Percentiles rank a stretch among this genome's conserved stretches.
Conservation (phyloP, 2,329 filamentous ascomycete species). For the Talaromyces amestolkiae region DNA sequence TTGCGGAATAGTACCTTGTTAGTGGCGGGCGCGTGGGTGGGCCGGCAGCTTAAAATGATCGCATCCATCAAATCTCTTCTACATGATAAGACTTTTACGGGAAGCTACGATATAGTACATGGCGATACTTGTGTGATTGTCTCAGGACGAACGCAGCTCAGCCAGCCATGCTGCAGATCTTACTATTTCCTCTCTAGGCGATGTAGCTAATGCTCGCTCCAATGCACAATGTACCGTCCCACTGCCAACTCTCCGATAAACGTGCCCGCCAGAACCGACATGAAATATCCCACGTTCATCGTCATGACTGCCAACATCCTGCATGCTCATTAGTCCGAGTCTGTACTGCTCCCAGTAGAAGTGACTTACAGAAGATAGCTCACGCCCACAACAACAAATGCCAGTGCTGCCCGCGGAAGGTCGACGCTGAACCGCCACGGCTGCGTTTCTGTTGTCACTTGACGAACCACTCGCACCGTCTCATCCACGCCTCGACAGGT, state of each 20-base stretch:
- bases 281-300: slow-evolving; percentile 79
- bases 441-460: slow-evolving; percentile 50
- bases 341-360: neutral
- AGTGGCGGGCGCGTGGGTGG: neutral
- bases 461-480: slow-evolving; percentile 69
- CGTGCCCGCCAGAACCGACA: slow-evolving; percentile 72
- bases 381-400: slow-evolving; percentile 70
- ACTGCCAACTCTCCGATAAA: slow-evolving; percentile 84
- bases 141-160: neutral
- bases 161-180: neutral
- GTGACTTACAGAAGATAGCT: slow-evolving; percentile 78
- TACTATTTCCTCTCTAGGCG: neutral
- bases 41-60: neutral
- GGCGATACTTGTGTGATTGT: no score
- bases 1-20: neutral
- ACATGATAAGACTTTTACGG: no score
- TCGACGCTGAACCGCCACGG: slow-evolving; percentile 84
- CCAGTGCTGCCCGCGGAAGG: slow-evolving; percentile 67
- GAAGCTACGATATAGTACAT: no score
- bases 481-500: slow-evolving; percentile 79
- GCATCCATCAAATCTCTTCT: neutral
- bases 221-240: slow-evolving; percentile 61
- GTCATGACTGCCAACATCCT: slow-evolving; percentile 95
- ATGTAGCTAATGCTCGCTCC: slow-evolving; percentile 48
- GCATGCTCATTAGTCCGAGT: neutral